Base-by-base conservation (phyloP, 192 early-diverging fungal species). In the Coemansia sp. region DNA sequence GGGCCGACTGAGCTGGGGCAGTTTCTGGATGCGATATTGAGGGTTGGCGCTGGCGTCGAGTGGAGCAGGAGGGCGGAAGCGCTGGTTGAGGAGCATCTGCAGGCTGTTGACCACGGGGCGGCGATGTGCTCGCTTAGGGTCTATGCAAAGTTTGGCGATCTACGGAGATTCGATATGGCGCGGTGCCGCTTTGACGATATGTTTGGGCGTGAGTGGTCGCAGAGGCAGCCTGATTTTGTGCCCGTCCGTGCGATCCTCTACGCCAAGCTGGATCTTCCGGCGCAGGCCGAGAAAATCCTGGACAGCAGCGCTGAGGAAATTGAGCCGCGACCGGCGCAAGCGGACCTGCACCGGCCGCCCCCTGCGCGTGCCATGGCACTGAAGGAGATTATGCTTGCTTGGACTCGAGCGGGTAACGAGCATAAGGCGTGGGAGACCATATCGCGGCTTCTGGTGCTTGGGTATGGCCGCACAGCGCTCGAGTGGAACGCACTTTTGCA, bases 401-500 rank as follows among this genome's bases (percentile, higher is more conserved):
- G 74, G 74, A 42, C 74, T 30, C 68, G 74, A 6, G 30, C 39
- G 14, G 47, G 58, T 29, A 27, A 58, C 22, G 57, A 49, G 11
- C 65, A 56, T 20, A 25, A 32, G 51, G 74, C 74, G 46, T 76
- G 74, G 74, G 45, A 28, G 24, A 39, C 36, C 55, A 22, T 71
- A 14, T 45, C 50, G 20, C 28, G 35, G 61, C 58, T 76, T 13
- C 60, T 64, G 58, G 35, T 39, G 23, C 51, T 50, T n/a, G 74
- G 74, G 1, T 60, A 60, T 18, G 68, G 56, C 35, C 47, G 48
- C 25, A 22, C 51, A 25, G 28, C 57, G 55, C 74, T 64, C 47
- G 74, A 55, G 23, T 76, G 74, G 74, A 76, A 76, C 53, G 68
- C 61, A 36, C 42, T 76, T 28, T 51, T 76, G 34, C 64, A 66